These are phyloP conservation scores for Tritrichomonas foetus DNA, from an alignment of 208 protist genomes.

Conservation along the genomic window DNA sequence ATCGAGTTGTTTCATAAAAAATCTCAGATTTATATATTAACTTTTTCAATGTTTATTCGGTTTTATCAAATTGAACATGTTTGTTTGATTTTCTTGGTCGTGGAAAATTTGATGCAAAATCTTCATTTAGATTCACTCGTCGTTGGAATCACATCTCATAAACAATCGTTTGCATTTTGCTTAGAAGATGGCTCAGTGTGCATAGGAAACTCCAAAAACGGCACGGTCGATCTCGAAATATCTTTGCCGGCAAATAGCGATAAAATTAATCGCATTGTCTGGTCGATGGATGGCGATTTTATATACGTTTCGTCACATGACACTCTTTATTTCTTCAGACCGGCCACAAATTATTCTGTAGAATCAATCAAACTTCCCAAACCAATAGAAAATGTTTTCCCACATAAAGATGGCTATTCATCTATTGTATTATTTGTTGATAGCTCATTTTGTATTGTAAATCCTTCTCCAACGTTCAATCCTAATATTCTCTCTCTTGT, in stretches of 20 bases:
- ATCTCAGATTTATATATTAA: too few relatives aligned
- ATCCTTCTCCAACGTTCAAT: background rate
- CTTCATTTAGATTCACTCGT: background rate
- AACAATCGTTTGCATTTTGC: background rate
- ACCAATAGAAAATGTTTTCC: background rate
- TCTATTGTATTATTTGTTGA: background rate
- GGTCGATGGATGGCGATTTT: background rate
- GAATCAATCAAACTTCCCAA: background rate
- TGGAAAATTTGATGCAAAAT: background rate
- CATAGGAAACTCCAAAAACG: background rate
- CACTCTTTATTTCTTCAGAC: background rate
- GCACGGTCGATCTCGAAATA: background rate
- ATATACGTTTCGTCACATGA: background rate
- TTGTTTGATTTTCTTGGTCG: background rate
- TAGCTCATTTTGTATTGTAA: background rate
- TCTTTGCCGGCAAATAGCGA: background rate
- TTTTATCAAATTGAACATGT: too few relatives aligned
- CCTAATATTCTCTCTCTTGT: background rate
- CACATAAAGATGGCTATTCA: conserved; percentile 4
- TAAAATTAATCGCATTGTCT: background rate
- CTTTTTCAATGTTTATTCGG: too few relatives aligned
- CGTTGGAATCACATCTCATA: background rate
- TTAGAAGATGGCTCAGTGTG: background rate
- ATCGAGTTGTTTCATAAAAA: too few relatives aligned
- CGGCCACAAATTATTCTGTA: background rate